These are phyloP conservation scores for Coemansia sp. DNA, from an alignment of 371 early-diverging fungal species.

Conservation along the genomic window DNA sequence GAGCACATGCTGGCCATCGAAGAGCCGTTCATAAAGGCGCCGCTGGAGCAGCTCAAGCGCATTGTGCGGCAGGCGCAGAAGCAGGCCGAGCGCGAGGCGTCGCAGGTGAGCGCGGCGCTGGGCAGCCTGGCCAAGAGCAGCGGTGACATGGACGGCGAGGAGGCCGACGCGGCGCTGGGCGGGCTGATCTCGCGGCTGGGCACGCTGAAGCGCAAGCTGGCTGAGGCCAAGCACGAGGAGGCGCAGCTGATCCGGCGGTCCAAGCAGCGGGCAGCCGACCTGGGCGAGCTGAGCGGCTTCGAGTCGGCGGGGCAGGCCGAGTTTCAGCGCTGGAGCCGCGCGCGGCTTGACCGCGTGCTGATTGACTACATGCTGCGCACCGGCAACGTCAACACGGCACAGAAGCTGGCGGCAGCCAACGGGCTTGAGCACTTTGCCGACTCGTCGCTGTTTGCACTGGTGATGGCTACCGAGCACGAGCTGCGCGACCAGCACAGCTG, in stretches of 20 bases:
- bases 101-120: conserved; percentile 53
- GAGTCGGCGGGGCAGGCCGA: conserved; percentile 56
- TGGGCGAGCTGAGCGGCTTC: conserved; percentile 63
- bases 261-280: conserved; percentile 70
- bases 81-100: conserved; percentile 78
- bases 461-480: conserved; percentile 71
- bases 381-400: conserved; percentile 77
- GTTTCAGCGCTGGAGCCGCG: conserved; percentile 79
- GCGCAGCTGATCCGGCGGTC: conserved; percentile 62
- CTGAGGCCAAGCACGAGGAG: conserved; percentile 80
- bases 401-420: conserved; percentile 59
- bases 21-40: conserved; percentile 90
- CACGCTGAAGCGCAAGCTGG: conserved; percentile 74
- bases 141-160: conserved; percentile 38
- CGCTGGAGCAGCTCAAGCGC: conserved; percentile 84
- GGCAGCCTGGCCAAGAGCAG: conserved; percentile 47
- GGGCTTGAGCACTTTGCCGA: conserved; percentile 82
- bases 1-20: conserved; percentile 81
- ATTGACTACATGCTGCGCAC: conserved; percentile 92
- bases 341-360: conserved; percentile 79
- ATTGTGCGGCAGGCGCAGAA: conserved; percentile 78
- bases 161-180: conserved; percentile 59
- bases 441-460: conserved; percentile 80
- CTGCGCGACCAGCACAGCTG: conserved; percentile 75
- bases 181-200: conserved; percentile 65